Base-by-base conservation (phyloP, 306 rosid species). In the Citrullus mucosospermus region DNA sequence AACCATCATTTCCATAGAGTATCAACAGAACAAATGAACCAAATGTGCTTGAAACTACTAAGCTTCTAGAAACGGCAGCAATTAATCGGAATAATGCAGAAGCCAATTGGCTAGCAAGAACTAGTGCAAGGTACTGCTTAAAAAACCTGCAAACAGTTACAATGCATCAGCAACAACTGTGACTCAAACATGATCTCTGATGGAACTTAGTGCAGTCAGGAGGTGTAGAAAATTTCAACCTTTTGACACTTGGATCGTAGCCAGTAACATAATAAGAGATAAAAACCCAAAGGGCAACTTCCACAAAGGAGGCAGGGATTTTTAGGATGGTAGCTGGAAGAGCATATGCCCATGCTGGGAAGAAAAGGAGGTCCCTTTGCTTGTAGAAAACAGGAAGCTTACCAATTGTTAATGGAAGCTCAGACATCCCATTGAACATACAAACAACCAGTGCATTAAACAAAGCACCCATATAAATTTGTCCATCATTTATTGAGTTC, bases 311-410 rank as follows among this genome's bases (percentile, higher is more conserved):
- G 39, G 83, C 3, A 56, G 91, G 91, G 20, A 81, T 86, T 68
- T 38, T 80, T 50, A 86, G 82, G 82, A 90, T 83, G 91, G 89
- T 85, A 30, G 86, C 18, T 5, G 93, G 90, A 69, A 90, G 84
- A 36, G 90, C 87, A 83, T 88, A 88, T 15, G 88, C 80, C 92
- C 94, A 88, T 22, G 92, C 55, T 43, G 94, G 94, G 82, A 82
- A 90, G 80, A 90, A 86, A 39, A 83, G 60, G 56, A 79, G 90
- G 50, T 90, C 90, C 50, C 94, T 36, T 82, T 88, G 94, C 85
- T 90, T 90, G 87, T 83, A 88, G 78, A 90, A 88, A 82, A 85
- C 81, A 6, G 90, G 92, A 81, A 90, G 88, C 79, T 83, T 88
- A 34, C 77, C 85, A 75, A 83, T 80, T 14, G 89, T 79, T 85